Evolutionary conservation across 2,329 filamentous ascomycete species (phyloP).

Genomic region (Incumbomyces delicatus): DNA sequence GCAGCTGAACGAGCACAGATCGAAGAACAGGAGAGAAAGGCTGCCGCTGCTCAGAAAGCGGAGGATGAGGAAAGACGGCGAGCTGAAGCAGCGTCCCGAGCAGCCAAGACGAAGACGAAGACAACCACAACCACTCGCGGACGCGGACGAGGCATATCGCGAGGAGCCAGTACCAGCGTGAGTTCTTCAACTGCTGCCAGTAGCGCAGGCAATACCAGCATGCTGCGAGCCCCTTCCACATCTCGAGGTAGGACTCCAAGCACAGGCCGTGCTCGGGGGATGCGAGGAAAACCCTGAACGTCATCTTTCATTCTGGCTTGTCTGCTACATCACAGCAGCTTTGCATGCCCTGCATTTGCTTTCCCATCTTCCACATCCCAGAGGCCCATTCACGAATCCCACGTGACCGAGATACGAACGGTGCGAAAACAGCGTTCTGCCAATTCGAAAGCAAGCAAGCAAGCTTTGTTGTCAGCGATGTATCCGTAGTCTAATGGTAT

Average conservation of each 20-base stretch:
- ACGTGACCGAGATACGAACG: too few relatives aligned
- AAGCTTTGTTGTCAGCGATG: too few relatives aligned
- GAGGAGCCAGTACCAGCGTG: constrained; percentile 10
- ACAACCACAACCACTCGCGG: constrained; percentile 19
- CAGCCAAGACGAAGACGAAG: constrained; percentile 11
- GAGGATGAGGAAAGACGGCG: constrained; percentile 39
- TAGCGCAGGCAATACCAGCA: constrained; percentile 8
- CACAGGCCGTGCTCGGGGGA: constrained; percentile 11
- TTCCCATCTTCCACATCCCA: too few relatives aligned
- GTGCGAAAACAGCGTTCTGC: too few relatives aligned
- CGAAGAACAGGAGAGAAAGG: constrained; percentile 69
- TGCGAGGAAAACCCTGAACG: constrained; percentile 4
- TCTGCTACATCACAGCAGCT: too few relatives aligned
- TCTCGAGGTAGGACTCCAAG: constrained; percentile 8
- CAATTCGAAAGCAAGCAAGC: too few relatives aligned
- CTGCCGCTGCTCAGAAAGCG: constrained; percentile 50
- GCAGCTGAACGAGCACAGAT: constrained; percentile 65
- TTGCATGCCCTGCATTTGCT: too few relatives aligned
- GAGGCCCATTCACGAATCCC: too few relatives aligned
- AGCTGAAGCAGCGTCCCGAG: constrained; percentile 24
- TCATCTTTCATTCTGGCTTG: neutral
- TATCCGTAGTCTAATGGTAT: too few relatives aligned
- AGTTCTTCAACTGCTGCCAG: constrained; percentile 10
- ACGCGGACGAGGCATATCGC: constrained; percentile 13
- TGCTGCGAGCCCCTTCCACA: constrained; percentile 9